Evolutionary conservation across 495 filamentous ascomycete species (phyloP).

Genomic region (Alectoria sarmentosa): DNA sequence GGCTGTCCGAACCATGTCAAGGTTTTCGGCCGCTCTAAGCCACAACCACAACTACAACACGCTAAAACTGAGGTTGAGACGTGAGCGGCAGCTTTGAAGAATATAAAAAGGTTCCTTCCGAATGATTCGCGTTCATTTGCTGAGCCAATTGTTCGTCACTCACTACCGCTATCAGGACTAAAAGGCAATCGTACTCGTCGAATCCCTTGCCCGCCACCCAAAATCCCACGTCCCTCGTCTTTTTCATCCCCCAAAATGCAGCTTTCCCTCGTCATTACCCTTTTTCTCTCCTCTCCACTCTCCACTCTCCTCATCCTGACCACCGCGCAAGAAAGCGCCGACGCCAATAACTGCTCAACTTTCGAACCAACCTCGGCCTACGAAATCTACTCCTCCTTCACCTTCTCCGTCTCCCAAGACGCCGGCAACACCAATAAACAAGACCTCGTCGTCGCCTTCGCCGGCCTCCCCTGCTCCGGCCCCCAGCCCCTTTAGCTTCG

Average conservation of each 20-base stretch:
- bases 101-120: not conserved
- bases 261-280: not conserved
- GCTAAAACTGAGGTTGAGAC: not conserved
- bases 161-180: not conserved
- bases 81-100: not conserved
- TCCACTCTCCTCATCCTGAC: not conserved
- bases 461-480: not conserved
- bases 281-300: not conserved
- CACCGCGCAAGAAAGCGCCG: not conserved
- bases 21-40: not conserved
- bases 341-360: not conserved
- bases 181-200: not conserved
- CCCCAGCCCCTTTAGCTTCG: constrained; percentile 3
- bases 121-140: not conserved
- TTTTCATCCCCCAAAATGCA: not conserved
- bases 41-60: not conserved
- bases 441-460: constrained; percentile 17
- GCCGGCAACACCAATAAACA: not conserved
- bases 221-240: not conserved
- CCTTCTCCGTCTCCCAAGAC: constrained; percentile 1
- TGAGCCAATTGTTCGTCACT: not conserved
- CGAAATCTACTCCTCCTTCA: constrained; percentile 3
- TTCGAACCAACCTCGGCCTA: not conserved
- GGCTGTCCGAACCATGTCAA: not conserved
- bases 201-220: not conserved